phyloP scores from a whole-genome alignment of 2,329 filamentous ascomycete genomes.

The Pseudogymnoascus sp. region DNA sequence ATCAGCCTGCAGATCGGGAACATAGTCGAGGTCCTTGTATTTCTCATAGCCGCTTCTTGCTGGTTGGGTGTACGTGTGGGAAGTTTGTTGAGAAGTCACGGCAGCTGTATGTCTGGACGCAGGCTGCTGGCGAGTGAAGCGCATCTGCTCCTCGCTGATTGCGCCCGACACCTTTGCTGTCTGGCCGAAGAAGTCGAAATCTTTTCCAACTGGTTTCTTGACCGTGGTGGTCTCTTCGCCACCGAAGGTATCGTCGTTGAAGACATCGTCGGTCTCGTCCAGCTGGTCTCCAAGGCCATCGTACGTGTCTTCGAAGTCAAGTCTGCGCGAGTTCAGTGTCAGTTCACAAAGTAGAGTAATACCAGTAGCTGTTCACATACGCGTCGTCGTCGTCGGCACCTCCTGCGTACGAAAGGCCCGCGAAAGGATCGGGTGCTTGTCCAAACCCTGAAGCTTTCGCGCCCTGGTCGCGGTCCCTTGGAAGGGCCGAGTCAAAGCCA shows the following conservation, averaged over 20 bases:
- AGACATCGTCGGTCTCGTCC: constrained; percentile 83
- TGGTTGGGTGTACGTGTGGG: constrained; percentile 45
- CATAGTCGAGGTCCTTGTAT: constrained; percentile 69
- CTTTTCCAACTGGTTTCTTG: constrained; percentile 62
- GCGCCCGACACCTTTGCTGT: constrained; percentile 81
- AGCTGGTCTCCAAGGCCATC: constrained; percentile 88
- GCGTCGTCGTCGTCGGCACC: constrained; percentile 43
- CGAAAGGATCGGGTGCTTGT: constrained; percentile 77
- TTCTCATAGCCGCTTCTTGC: constrained; percentile 82
- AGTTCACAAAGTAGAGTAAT: constrained; percentile 1
- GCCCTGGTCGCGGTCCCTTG: constrained; percentile 56
- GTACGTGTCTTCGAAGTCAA: constrained; percentile 95
- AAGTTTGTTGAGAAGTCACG: constrained; percentile 31
- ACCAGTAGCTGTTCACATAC: constrained; percentile 19
- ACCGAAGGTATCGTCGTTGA: constrained; percentile 95
- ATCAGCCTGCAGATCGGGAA: constrained; percentile 86
- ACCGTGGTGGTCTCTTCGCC: constrained; percentile 40
- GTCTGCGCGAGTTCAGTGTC: constrained; percentile 41
- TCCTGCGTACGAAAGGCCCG: constrained; percentile 57
- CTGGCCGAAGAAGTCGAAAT: constrained; percentile 94
- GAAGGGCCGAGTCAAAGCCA: constrained; percentile 67
- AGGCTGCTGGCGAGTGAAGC: constrained; percentile 69
- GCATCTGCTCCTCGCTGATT: constrained; percentile 83
- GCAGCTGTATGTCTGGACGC: constrained; percentile 36
- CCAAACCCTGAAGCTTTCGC: constrained; percentile 70